Evolutionary conservation across 1,284 basidiomycete genomes (phyloP), one percentile per base, ranked within the genome.

Genomic region (Thecaphora thlaspeos): DNA sequence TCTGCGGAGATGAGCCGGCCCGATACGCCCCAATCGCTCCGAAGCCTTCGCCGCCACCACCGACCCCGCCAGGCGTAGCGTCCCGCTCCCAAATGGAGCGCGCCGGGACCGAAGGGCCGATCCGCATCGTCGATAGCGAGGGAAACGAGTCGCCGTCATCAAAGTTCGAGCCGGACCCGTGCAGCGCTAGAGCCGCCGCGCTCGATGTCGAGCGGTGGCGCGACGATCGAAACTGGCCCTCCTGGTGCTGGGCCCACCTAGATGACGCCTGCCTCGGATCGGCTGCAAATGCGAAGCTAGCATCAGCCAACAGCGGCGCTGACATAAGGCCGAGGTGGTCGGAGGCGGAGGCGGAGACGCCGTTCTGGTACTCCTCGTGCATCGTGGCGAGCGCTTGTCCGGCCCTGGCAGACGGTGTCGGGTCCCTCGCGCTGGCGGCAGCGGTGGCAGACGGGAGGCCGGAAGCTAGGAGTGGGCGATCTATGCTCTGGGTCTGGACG

Each of bases 151-250:
- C 50, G 28, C 56, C 62, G 2, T 41, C 51, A 17, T 15, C 36
- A 15, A 61, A 48, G 5, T 57, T 43, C 14, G 46, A 47, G 8
- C 45, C 36, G n/a, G 53, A 49, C 26, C 54, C 44, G 38, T 65
- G 63, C 12, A 61, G 54, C 4, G 62, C 59, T 2, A 70, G 54
- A 2, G 67, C 63, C 5, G 69, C 68, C 3, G 69, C 69, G 34
- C 69, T 71, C 18, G 69, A 71, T 9, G 64, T 51, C 12, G 66
- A 71, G 12, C 66, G 58, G 22, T 67, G 57, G 12, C 55, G 61
- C 19, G 57, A 60, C 9, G 57, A 48, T 40, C 51, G 62, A n/a
- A 63, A 11, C 5, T 46, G 15, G 53, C 47, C 30, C 50, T 53
- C 50, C 49, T 53, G 32, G 55, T 46, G 26, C 49, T 49, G 11